Conservation (phyloP, 2,329 filamentous ascomycete species). For the Botryosphaeria agaves region DNA sequence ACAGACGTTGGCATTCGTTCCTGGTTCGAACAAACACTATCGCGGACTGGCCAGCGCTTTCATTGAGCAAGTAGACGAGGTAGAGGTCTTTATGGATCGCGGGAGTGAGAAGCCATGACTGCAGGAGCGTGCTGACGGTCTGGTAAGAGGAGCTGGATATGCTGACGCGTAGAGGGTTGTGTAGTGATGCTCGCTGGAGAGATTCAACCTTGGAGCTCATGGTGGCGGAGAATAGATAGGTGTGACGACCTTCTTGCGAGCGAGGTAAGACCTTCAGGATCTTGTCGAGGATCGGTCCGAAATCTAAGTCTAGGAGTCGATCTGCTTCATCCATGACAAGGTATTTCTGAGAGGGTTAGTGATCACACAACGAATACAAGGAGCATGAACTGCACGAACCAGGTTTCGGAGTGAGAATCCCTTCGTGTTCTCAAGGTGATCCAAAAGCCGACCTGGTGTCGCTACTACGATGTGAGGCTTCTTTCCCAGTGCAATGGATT, state of each 20-base stretch:
- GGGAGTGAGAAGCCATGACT: slow-evolving; percentile 75
- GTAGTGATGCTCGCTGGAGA: slow-evolving; percentile 73
- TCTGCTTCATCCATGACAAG: slow-evolving; percentile 94
- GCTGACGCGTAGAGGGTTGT: slow-evolving; percentile 67
- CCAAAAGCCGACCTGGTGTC: slow-evolving; percentile 73
- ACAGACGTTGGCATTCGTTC: slow-evolving; percentile 72
- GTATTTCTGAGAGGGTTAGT: too few relatives aligned
- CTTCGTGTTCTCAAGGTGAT: slow-evolving; percentile 93
- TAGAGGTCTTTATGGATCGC: slow-evolving; percentile 81
- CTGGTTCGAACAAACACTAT: slow-evolving; percentile 91
- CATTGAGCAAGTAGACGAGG: slow-evolving; percentile 70
- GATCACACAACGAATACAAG: too few relatives aligned
- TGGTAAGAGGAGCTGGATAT: slow-evolving; percentile 75
- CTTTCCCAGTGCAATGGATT: slow-evolving; percentile 83
- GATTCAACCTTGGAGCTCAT: slow-evolving; percentile 89
- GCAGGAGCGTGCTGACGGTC: slow-evolving; percentile 75
- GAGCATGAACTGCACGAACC: too few relatives aligned
- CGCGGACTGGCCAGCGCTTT: slow-evolving; percentile 67
- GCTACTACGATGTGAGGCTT: slow-evolving; percentile 89
- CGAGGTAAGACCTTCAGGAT: slow-evolving; percentile 76
- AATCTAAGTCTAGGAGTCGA: slow-evolving; percentile 80
- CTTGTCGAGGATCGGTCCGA: slow-evolving; percentile 82
- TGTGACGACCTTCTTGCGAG: slow-evolving; percentile 44
- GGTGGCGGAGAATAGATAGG: slow-evolving; percentile 86
- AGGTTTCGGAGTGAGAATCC: slow-evolving; percentile 72